Evolutionary conservation across 208 protist species (phyloP), one percentile per base, ranked within the genome.

Genomic region (Trypanosoma rangeli): DNA sequence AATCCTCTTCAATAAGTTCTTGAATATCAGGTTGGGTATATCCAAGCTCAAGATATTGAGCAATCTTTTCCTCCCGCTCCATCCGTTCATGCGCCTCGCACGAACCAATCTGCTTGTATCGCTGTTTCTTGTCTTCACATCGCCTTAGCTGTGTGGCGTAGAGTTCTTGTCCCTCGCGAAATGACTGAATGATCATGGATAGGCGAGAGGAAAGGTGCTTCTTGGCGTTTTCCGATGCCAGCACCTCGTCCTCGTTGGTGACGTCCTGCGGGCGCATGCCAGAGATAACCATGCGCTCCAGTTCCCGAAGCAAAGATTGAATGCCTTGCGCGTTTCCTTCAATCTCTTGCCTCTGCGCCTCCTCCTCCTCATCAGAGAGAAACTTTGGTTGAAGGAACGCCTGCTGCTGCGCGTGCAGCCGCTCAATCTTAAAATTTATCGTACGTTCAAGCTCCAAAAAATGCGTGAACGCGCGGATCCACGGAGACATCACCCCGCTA

Each of bases 1-100:
- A 74, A 8, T 94, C 85, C 59, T 94, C 86, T 0, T 85, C 28
- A 1, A 94, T 79, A 24, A 98, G 70, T 16, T 76, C 80, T 49
- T 88, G 73, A 33, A 97, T 84, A 64, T 97, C 85, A n/a, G 61
- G 68, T 42, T 93, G 78, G 3, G 79, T 88, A 74, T 92, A 96
- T 20, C 92, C 92, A 56, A 93, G 83, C 53, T 84, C 74, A 44
- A 95, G 67, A 71, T 92, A 89, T 22, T 86, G 80, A 5, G 85
- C 78, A 15, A 80, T 76, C 60, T 74, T 81, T 44, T 89, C 83
- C 52, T 93, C 89, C 67, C 82, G 62, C 52, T 90, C 76, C 0
- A 84, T 66, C 24, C 84, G 62, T 22, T 86, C 71, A n/a, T 87
- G 66, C 48, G 61, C 60, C 29, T 87, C 81, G 7, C 83, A 75